phyloP scores from a whole-genome alignment of 2,329 filamentous ascomycete genomes.

The Aspergillus ochraceoroseus region DNA sequence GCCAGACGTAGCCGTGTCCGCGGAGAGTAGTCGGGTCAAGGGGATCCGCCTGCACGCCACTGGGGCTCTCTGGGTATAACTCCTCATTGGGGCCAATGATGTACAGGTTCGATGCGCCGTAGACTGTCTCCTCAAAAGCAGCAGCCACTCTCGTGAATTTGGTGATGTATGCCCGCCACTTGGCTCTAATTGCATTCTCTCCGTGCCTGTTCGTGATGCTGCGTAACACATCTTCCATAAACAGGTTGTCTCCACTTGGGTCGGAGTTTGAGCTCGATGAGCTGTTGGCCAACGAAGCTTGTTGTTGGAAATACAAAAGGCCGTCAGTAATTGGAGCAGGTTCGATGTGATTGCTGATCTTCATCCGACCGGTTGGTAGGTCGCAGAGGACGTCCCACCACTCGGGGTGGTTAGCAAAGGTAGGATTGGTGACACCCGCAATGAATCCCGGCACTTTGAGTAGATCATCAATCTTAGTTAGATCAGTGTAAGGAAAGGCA shows the following conservation, averaged over 20 bases:
- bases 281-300: constrained; percentile 38
- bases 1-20: constrained; percentile 94
- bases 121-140: constrained; percentile 92
- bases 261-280: constrained; percentile 48
- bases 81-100: constrained; percentile 68
- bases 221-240: constrained; percentile 79
- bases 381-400: constrained; percentile 99
- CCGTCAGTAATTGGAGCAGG: constrained; percentile 76
- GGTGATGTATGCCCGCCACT: constrained; percentile 91
- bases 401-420: constrained; percentile 87
- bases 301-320: constrained; percentile 78
- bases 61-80: constrained; percentile 50
- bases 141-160: constrained; percentile 90
- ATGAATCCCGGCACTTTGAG: constrained; percentile 96
- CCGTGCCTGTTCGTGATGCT: constrained; percentile 83
- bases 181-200: constrained; percentile 81
- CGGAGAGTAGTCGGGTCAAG: constrained; percentile 53
- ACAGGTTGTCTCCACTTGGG: constrained; percentile 77
- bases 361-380: constrained; percentile 83
- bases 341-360: constrained; percentile 87
- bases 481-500: constrained; percentile 95
- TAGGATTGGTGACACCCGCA: constrained; percentile 93
- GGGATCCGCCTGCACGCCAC: constrained; percentile 33
- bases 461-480: constrained; percentile 95
- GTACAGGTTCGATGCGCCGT: constrained; percentile 83